Evolutionary conservation across 106 monocot species (phyloP).

Genomic region (Ottelia alismoides): DNA sequence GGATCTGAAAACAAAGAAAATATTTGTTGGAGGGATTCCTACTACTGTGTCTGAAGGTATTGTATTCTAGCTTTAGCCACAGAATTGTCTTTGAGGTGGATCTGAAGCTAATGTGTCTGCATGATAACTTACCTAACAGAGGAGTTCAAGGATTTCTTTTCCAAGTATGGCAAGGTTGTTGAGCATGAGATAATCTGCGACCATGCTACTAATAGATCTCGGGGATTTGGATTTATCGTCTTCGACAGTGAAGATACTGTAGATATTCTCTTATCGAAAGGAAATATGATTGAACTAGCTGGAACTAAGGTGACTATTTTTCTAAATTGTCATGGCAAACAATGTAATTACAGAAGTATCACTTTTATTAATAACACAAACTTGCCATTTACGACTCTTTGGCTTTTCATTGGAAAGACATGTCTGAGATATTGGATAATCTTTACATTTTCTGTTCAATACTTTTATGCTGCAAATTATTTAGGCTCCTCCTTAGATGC

Average conservation of each 20-base stretch:
- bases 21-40: conserved; percentile 96
- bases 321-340: neutral
- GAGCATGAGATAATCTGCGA: conserved; percentile 90
- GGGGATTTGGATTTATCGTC: conserved; percentile 93
- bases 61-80: neutral
- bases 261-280: conserved; percentile 72
- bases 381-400: neutral
- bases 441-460: neutral
- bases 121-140: too few relatives aligned
- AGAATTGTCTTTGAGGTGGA: too few relatives aligned
- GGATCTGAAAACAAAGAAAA: conserved; percentile 91
- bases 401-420: neutral
- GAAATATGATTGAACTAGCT: conserved; percentile 90
- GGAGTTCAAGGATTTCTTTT: conserved; percentile 77
- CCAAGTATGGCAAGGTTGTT: conserved; percentile 61
- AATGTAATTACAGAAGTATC: too few relatives aligned
- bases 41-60: conserved; percentile 59
- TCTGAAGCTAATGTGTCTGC: too few relatives aligned
- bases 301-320: conserved; percentile 63
- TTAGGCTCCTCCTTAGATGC: neutral
- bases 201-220: conserved; percentile 66
- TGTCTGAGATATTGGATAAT: neutral
- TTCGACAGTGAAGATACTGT: conserved; percentile 74
- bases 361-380: too few relatives aligned
- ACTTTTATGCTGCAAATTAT: neutral